Percentiles rank a stretch among this genome's conserved stretches.
phyloP scores from a whole-genome alignment of 1,139 yeast genomes.

The Nadsonia starkeyi-henricii region DNA sequence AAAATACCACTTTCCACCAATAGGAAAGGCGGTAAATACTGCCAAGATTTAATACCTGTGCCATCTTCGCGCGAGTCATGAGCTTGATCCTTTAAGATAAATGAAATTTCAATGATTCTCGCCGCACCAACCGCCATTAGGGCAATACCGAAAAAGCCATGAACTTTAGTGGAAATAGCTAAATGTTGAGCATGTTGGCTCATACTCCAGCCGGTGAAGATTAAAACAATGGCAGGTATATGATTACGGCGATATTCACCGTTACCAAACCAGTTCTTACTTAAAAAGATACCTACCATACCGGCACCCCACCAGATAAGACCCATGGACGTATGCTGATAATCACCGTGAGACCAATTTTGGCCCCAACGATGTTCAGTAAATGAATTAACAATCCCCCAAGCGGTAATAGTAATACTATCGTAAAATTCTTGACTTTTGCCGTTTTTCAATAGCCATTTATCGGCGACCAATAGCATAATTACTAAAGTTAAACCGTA shows the following conservation, averaged over 20 bases:
- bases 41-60: slow-evolving; percentile 46
- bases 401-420: slow-evolving; percentile 59
- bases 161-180: slow-evolving; percentile 70
- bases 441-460: slow-evolving; percentile 26
- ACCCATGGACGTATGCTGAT: slow-evolving; percentile 93
- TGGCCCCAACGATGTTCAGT: slow-evolving; percentile 97
- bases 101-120: slow-evolving; percentile 64
- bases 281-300: slow-evolving; percentile 60
- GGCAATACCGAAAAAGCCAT: slow-evolving; percentile 68
- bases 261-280: slow-evolving; percentile 21
- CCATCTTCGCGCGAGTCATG: slow-evolving; percentile 23
- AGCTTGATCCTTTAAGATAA: slow-evolving; percentile 41
- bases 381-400: slow-evolving; percentile 91
- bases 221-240: slow-evolving; percentile 65
- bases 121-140: slow-evolving; percentile 65
- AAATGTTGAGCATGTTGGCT: slow-evolving; percentile 70
- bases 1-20: slow-evolving; percentile 63
- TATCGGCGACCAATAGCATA: slow-evolving; percentile 42
- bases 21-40: slow-evolving; percentile 71
- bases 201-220: slow-evolving; percentile 92
- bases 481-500: slow-evolving; percentile 61
- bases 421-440: slow-evolving; percentile 79
- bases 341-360: slow-evolving; percentile 72
- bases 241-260: slow-evolving; percentile 40
- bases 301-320: slow-evolving; percentile 96